A percentile compares a stretch with the other conserved stretches of the same genome.
Evolutionary conservation across 306 rosid species (phyloP).

Genomic region (Prunus mume): DNA sequence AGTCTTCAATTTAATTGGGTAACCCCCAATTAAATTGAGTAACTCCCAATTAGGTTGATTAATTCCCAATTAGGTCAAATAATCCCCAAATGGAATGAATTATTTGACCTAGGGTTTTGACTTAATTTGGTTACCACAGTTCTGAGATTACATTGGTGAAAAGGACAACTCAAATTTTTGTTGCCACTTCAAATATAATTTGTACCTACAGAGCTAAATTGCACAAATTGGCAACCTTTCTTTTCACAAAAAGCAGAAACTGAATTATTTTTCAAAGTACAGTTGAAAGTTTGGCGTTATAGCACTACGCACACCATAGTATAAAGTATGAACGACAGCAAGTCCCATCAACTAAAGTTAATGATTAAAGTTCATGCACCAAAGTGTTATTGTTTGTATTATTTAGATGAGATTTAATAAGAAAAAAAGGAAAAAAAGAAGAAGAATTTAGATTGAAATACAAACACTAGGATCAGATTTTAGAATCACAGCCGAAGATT

Average conservation of each 20-base stretch:
- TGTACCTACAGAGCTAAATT: background rate
- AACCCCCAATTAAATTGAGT: too few relatives aligned
- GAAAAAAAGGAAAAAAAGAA: background rate
- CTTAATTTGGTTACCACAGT: too few relatives aligned
- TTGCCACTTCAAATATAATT: background rate
- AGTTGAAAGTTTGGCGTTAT: background rate
- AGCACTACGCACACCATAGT: background rate
- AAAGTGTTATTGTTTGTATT: background rate
- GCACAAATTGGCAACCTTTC: background rate
- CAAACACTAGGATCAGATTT: background rate
- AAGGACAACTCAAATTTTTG: background rate
- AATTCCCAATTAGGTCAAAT: too few relatives aligned
- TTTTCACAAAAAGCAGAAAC: background rate
- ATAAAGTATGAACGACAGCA: background rate
- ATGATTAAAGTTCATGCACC: background rate
- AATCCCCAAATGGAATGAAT: too few relatives aligned
- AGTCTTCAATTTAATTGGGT: too few relatives aligned
- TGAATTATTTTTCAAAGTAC: background rate
- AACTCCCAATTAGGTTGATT: too few relatives aligned
- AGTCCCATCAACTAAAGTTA: slow-evolving; percentile 3
- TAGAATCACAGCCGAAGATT: slow-evolving; percentile 55
- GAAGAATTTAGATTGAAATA: slow-evolving; percentile 12
- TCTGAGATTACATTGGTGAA: background rate
- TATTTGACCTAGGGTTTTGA: too few relatives aligned
- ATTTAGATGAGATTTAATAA: background rate